These are phyloP conservation scores for Skeletonema grethae DNA, from an alignment of 108 stramenopile species.

Conservation along the genomic window DNA sequence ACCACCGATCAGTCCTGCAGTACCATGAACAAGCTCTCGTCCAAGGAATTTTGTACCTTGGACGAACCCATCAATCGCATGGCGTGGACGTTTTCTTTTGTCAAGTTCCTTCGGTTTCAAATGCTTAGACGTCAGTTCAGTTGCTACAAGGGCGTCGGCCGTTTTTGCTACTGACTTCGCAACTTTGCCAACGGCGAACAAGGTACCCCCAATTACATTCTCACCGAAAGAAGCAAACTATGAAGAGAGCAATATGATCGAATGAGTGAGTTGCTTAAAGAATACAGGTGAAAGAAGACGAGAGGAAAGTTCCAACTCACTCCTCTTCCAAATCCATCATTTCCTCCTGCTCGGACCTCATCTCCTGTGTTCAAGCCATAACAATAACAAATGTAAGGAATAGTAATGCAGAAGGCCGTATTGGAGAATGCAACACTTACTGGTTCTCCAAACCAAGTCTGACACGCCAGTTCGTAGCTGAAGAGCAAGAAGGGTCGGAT, in stretches of 20 bases:
- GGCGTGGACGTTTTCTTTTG: slow-evolving; percentile 6
- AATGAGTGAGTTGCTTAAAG: background rate
- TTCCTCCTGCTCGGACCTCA: slow-evolving; percentile 19
- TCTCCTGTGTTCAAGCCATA: slow-evolving; percentile 1
- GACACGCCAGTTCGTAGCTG: slow-evolving; percentile 21
- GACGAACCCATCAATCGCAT: slow-evolving; percentile 27
- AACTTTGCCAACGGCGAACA: slow-evolving; percentile 22
- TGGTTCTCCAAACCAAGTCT: slow-evolving; percentile 24
- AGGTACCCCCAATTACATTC: slow-evolving; percentile 30
- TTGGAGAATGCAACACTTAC: slow-evolving; percentile 5
- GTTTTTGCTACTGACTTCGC: slow-evolving; percentile 24
- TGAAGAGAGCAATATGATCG: background rate
- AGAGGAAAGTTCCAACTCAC: background rate
- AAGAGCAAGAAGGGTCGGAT: slow-evolving; percentile 22
- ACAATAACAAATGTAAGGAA: background rate
- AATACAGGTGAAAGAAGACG: background rate
- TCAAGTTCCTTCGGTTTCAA: slow-evolving; percentile 15
- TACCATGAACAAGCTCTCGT: slow-evolving; percentile 25
- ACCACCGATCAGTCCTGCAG: slow-evolving; percentile 34
- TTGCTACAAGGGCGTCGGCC: slow-evolving; percentile 22
- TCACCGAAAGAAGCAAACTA: slow-evolving; percentile 2
- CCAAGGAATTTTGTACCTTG: slow-evolving; percentile 32
- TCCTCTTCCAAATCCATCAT: slow-evolving; percentile 33
- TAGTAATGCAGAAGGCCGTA: background rate
- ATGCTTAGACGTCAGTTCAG: slow-evolving; percentile 26